These are phyloP conservation scores for Tylopilus subfusipes DNA, from an alignment of 768 basidiomycete genomes.

Conservation along the genomic window DNA sequence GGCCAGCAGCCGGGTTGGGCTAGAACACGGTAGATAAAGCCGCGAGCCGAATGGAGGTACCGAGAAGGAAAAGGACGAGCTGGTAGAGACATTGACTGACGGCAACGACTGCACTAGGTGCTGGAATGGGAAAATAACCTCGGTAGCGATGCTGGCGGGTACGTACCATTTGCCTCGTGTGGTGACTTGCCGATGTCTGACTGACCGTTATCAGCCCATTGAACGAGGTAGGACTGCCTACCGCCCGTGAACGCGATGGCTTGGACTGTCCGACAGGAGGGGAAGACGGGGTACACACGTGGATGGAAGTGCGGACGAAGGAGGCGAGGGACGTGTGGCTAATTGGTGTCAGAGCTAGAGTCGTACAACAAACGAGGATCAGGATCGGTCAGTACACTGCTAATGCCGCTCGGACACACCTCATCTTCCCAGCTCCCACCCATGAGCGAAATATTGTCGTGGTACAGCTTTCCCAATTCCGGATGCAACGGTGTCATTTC, in stretches of 20 bases:
- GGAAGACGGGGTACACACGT: conserved; percentile 8
- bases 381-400: no score
- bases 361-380: no score
- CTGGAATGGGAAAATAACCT: conserved; percentile 28
- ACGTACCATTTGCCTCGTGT: no score
- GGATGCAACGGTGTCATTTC: no score
- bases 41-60: conserved; percentile 33
- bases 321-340: conserved; percentile 23
- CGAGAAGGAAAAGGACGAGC: conserved; percentile 51
- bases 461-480: no score
- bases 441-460: no score
- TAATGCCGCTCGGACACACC: no score
- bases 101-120: conserved; percentile 54
- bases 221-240: no score
- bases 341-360: no score
- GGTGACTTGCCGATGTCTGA: no score
- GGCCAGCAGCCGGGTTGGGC: conserved; percentile 56
- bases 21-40: conserved; percentile 20
- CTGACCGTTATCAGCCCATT: no score
- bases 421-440: no score
- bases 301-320: conserved; percentile 15
- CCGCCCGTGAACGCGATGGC: conserved; percentile 44
- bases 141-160: neutral
- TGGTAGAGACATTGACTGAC: conserved; percentile 50
- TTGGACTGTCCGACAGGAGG: neutral